Evolutionary conservation across 768 basidiomycete species (phyloP).

Genomic region (Mycena sanguinolenta): DNA sequence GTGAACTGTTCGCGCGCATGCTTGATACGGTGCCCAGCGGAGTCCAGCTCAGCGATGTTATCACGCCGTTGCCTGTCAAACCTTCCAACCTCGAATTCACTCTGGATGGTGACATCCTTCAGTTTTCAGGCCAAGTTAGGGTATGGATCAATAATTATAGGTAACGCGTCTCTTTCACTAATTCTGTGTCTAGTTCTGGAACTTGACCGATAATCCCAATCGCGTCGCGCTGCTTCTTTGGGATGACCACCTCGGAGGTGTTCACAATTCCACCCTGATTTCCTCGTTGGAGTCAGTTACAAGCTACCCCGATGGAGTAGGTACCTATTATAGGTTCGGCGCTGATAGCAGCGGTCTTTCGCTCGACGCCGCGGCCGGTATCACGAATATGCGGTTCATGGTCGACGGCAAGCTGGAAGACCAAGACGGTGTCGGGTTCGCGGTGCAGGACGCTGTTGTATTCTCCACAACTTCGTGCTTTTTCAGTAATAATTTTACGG

Average conservation of each 20-base stretch:
- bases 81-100: not conserved
- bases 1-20: slow-evolving; percentile 14
- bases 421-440: slow-evolving; percentile 1
- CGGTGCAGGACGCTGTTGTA: not conserved
- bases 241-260: slow-evolving; percentile 4
- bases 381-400: no score
- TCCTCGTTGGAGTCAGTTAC: not conserved
- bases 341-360: not conserved
- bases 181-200: slow-evolving; percentile 3
- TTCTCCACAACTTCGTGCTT: not conserved
- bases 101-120: slow-evolving; percentile 4
- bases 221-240: slow-evolving; percentile 1
- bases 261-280: not conserved
- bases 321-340: not conserved
- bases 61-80: slow-evolving; percentile 19
- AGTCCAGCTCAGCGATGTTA: slow-evolving; percentile 6
- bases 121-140: not conserved
- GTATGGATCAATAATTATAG: not conserved
- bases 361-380: not conserved
- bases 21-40: slow-evolving; percentile 12
- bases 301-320: not conserved
- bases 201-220: not conserved
- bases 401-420: slow-evolving; percentile 1
- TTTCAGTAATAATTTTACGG: not conserved
- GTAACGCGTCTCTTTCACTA: not conserved